phyloP scores from a whole-genome alignment of 2,329 filamentous ascomycete genomes.

The Malbranchea zuffiana region DNA sequence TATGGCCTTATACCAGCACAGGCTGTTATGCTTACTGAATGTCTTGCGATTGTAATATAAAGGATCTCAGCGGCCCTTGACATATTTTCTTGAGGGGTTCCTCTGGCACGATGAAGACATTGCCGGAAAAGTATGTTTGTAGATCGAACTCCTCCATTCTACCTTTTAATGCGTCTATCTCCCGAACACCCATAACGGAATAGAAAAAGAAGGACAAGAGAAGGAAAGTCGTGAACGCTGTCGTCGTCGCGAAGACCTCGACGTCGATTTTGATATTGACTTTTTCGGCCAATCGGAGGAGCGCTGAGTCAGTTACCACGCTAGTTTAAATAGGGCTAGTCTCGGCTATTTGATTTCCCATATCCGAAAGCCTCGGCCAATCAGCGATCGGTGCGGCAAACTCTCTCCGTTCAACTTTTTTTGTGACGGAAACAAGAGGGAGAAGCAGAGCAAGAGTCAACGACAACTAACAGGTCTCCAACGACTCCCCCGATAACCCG shows the following conservation, averaged over 20 bases:
- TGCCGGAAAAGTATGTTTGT: not conserved
- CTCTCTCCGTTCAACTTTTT: slow-evolving; percentile 7
- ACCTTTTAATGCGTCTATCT: not conserved
- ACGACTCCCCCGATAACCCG: no score
- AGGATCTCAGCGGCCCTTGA: slow-evolving; percentile 11
- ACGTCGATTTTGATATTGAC: no score
- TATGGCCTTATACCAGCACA: not conserved
- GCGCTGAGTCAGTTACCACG: no score
- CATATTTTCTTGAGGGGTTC: slow-evolving; percentile 8
- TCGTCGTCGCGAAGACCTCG: slow-evolving; percentile 2
- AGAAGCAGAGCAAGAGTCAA: not conserved
- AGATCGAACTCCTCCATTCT: not conserved
- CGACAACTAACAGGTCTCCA: not conserved
- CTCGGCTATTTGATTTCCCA: no score
- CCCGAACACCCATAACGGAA: slow-evolving; percentile 1
- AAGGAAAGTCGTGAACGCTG: not conserved
- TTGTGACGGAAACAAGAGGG: not conserved
- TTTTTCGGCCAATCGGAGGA: no score
- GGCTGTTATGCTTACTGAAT: slow-evolving; percentile 9
- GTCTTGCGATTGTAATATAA: slow-evolving; percentile 8
- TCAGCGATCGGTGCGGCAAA: no score
- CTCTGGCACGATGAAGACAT: slow-evolving; percentile 9
- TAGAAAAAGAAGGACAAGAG: not conserved
- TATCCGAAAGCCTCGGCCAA: no score
- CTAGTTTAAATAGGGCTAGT: no score